Evolutionary conservation across 768 basidiomycete species (phyloP).

Genomic region (Phaeotremella skinneri): DNA sequence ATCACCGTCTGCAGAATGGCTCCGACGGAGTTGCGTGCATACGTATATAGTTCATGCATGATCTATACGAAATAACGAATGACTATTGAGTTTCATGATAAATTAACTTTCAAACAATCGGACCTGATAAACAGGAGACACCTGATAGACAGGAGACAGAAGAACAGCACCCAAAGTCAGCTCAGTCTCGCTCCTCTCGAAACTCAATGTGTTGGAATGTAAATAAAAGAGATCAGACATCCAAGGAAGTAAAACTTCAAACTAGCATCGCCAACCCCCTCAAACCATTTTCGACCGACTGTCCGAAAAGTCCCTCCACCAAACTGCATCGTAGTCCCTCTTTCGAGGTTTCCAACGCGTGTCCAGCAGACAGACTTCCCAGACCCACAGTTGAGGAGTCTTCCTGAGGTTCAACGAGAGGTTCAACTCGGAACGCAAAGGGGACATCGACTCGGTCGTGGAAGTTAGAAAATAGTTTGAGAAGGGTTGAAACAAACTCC

Average conservation of each 20-base stretch:
- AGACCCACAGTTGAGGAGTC: conserved; percentile 31
- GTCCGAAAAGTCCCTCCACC: conserved; percentile 20
- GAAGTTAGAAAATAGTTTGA: conserved; percentile 20
- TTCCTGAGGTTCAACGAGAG: conserved; percentile 35
- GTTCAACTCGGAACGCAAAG: conserved; percentile 41
- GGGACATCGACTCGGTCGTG: conserved; percentile 32
- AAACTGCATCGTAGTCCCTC: conserved; percentile 6
- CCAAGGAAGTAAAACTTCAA: conserved; percentile 53
- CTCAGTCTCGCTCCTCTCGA: background rate
- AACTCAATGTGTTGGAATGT: background rate
- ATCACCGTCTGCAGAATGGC: too few relatives aligned
- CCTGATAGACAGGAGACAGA: too few relatives aligned
- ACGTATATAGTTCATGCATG: too few relatives aligned
- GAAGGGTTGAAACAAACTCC: conserved; percentile 38
- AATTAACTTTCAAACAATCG: too few relatives aligned
- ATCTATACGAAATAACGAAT: too few relatives aligned
- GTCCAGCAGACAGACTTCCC: conserved; percentile 10
- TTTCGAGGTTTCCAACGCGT: conserved; percentile 17
- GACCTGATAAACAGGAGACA: too few relatives aligned
- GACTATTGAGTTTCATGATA: too few relatives aligned
- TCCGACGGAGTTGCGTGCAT: too few relatives aligned
- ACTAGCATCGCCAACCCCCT: conserved; percentile 42
- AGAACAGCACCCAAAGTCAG: background rate
- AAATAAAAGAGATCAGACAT: conserved; percentile 47
- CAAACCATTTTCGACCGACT: conserved; percentile 27